A percentile compares a stretch with the other conserved stretches of the same genome.
These are phyloP conservation scores for Triangularia verruculosa DNA, from an alignment of 2,329 filamentous ascomycete genomes.

Conservation along the genomic window DNA sequence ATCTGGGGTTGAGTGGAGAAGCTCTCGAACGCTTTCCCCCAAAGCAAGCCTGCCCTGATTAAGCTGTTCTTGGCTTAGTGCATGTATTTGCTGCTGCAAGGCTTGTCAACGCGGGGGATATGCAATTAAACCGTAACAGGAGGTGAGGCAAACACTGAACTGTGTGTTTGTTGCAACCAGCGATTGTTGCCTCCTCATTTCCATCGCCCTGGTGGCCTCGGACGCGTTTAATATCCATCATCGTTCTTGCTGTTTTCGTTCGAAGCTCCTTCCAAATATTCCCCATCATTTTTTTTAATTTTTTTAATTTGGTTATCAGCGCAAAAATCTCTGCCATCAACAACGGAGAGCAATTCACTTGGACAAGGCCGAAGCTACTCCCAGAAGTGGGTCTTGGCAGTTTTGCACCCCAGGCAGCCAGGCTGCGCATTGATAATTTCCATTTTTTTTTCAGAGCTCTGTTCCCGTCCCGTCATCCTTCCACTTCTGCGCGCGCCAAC, in stretches of 20 bases:
- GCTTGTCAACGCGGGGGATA: background rate
- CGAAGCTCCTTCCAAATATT: background rate
- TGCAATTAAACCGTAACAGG: background rate
- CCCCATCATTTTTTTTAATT: too few relatives aligned
- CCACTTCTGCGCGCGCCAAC: background rate
- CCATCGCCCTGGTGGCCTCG: background rate
- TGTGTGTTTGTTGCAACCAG: background rate
- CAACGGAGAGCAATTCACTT: background rate
- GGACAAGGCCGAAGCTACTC: background rate
- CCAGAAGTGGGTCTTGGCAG: background rate
- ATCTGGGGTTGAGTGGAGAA: background rate
- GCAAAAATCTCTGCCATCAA: background rate
- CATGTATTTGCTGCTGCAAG: background rate
- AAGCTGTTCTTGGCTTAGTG: background rate
- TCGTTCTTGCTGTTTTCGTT: background rate
- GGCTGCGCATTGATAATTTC: conserved; percentile 9
- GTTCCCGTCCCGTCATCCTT: conserved; percentile 2
- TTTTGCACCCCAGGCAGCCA: background rate
- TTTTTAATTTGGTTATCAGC: background rate
- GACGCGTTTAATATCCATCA: background rate
- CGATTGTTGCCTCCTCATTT: background rate
- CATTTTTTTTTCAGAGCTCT: conserved; percentile 1
- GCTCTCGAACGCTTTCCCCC: background rate
- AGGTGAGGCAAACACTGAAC: background rate
- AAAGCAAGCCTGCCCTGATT: background rate